Evolutionary conservation across 2,329 filamentous ascomycete genomes (phyloP), one percentile per base, ranked within the genome.

Genomic region (Hymenoscyphus repandus): DNA sequence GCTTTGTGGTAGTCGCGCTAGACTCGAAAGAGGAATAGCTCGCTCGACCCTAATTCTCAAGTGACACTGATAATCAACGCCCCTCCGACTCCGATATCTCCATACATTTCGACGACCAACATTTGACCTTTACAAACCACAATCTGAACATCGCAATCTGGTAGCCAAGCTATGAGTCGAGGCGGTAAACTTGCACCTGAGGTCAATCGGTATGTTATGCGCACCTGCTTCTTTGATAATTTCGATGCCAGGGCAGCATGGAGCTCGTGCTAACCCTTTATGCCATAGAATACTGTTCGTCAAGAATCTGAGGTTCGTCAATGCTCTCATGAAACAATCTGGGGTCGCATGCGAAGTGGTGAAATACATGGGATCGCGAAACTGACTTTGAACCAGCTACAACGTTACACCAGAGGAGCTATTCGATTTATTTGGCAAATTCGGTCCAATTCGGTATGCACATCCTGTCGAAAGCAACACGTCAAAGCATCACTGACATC

Each of bases 341-440:
- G 15, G 18, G 7, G 20, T 11, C 15, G 18, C 10, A 34, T n/a
- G 32, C 17, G 27, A 17, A 9, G 9, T 7, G 2, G 33, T 20
- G n/a, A 32, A 46, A 37, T 17, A 20, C 6, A 13, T n/a, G 17
- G 17, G 13, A 18, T 11, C 11, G 13, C 33, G 55, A 41, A 66
- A 63, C 54, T 54, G 62, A 44, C 57, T 47, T 64, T 40, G 31
- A 20, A 38, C 51, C 62, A 95, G 91, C 86, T 97, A 96, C 83
- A 96, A 95, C 87, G 91, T 99, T 68, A 93, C 90, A 67, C 87
- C 92, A 66, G 91, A 96, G 75, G 91, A 97, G 74, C 83, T 99
- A 62, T 99, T 96, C 74, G 92, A 96, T 70, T 88, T 99, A 69
- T 99, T 99, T 76, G 91, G 89, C 71, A 96, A 96, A 75, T 96